Evolutionary conservation across 306 rosid genomes (phyloP).

Genomic region (Purshia tridentata): DNA sequence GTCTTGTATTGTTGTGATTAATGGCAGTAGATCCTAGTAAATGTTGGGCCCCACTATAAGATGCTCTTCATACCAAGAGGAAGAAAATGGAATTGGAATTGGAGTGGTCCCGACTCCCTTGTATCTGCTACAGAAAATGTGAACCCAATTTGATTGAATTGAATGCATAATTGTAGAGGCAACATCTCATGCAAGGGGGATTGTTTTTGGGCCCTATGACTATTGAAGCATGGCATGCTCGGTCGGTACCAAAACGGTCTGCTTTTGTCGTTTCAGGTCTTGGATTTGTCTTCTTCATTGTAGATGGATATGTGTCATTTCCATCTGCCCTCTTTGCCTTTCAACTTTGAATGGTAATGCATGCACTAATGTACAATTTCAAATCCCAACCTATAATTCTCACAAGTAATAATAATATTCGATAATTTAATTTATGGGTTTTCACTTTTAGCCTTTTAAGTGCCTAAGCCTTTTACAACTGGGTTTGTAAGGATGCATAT

Average conservation of each 20-base stretch:
- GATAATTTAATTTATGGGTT: too few relatives aligned
- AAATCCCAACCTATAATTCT: too few relatives aligned
- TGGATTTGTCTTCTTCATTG: conserved; percentile 3
- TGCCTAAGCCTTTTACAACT: too few relatives aligned
- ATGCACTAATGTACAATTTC: too few relatives aligned
- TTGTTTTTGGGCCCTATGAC: conserved; percentile 1
- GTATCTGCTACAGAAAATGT: background rate
- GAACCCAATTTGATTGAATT: background rate
- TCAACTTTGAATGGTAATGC: too few relatives aligned
- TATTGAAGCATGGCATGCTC: conserved; percentile 7
- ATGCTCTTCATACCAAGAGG: conserved; percentile 12
- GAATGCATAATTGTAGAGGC: background rate
- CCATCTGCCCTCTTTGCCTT: background rate
- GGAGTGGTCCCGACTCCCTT: conserved; percentile 8
- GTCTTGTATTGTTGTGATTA: conserved; percentile 34
- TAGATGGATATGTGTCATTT: background rate
- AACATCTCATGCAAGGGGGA: background rate
- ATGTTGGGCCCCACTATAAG: conserved; percentile 1
- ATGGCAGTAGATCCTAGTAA: conserved; percentile 26
- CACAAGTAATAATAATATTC: too few relatives aligned
- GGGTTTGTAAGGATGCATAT: too few relatives aligned
- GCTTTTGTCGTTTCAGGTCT: conserved; percentile 18
- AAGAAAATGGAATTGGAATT: background rate
- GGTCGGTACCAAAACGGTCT: conserved; percentile 15
- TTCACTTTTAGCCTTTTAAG: too few relatives aligned